Base-by-base conservation (phyloP, 352 stramenopile genomes). In the Globisporangium heterothallicum region DNA sequence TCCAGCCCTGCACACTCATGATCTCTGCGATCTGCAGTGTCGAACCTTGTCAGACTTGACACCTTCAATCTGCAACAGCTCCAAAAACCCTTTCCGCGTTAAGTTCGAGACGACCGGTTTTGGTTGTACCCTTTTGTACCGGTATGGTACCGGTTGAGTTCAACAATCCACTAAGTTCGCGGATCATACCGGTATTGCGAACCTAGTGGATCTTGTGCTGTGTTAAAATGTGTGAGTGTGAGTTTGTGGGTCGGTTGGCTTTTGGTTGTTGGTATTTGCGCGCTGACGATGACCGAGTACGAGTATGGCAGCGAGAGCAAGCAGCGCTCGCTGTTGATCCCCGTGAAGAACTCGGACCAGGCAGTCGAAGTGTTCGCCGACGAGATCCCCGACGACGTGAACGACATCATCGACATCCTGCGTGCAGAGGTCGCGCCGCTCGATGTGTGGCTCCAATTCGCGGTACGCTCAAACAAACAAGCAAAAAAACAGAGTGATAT, bases 361-460 rank as follows among this genome's bases (percentile, higher is more conserved):
- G 79, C 67, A n/a, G 85, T 96, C 41, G 84, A 96, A 49, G 85
- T 96, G 36, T 96, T 87, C 59, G 78, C 84, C 19, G 85, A 96
- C 50, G 87, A 96, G 59, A 74, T 96, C 14, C 87, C 87, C 0
- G 82, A 89, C 18, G 87, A 96, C 51, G 84, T 93, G 8, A 95
- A 93, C 64, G 86, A 96, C 57, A 93, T 96, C 56, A 94, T 96
- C 56, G 87, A 94, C 54, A 94, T 96, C 38, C 60, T 96, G 45
- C 83, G 88, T 49, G 88, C 88, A 3, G 88, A 97, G 59, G 83
- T 97, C 43, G 88, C 88, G 58, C 86, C 88, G 53, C 72, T 97
- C 42, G 74, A 95, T 56, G 86, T 97, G 24, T 97, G 88, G 88
- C 75, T 97, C 45, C 78, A 92, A 50, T 94, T 97, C 63, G 88